Evolutionary conservation across 192 early-diverging fungal species (phyloP).

Genomic region (Ambispora gerdemannii): DNA sequence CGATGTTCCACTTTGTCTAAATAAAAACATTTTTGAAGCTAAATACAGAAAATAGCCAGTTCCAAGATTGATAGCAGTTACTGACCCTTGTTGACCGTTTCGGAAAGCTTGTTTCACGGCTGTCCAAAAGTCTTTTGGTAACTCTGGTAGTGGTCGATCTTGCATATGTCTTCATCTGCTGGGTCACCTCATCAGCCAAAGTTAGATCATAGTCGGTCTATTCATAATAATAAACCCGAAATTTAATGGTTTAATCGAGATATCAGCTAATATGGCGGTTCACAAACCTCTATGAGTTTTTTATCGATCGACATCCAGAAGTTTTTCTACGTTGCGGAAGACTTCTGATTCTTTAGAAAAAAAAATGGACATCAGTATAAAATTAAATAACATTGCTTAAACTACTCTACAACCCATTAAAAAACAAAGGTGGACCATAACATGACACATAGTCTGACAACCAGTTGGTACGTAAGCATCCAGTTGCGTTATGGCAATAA

Average conservation of each 20-base stretch:
- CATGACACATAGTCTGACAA: slow-evolving; percentile 24
- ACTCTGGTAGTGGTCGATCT: neutral
- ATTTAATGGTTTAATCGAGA: neutral
- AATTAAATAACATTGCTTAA: slow-evolving; percentile 10
- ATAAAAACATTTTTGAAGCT: neutral
- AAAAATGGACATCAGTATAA: slow-evolving; percentile 29
- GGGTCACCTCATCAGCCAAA: neutral
- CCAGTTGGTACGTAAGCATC: slow-evolving; percentile 22
- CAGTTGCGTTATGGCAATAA: slow-evolving; percentile 31
- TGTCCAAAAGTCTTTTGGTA: slow-evolving; percentile 13
- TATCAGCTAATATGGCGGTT: neutral
- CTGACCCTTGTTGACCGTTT: slow-evolving; percentile 18
- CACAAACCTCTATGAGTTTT: slow-evolving; percentile 20
- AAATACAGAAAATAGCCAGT: neutral
- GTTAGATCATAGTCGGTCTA: neutral
- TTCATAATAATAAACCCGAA: neutral
- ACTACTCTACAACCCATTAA: slow-evolving; percentile 12
- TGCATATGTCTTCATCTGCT: slow-evolving; percentile 2
- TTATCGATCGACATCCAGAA: slow-evolving; percentile 27
- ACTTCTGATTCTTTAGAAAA: slow-evolving; percentile 28
- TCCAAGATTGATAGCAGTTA: slow-evolving; percentile 4
- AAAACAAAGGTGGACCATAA: slow-evolving; percentile 24
- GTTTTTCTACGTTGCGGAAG: neutral
- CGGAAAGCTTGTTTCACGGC: neutral
- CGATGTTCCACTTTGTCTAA: neutral